These are phyloP conservation scores for Yarrowia porcina DNA, from an alignment of 805 yeast genomes.

Conservation along the genomic window DNA sequence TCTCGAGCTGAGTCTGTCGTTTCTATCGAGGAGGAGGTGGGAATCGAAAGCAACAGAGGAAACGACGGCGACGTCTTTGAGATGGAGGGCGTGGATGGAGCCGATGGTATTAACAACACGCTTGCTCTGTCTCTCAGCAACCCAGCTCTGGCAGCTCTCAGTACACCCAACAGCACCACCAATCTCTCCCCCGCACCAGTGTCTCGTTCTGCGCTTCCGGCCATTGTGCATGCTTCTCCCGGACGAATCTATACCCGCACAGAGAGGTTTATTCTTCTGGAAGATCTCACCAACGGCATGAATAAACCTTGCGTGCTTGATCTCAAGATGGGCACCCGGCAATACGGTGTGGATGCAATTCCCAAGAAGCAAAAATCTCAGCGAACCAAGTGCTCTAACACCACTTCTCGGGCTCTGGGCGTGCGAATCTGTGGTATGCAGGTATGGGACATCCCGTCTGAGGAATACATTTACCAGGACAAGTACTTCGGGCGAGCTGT, in stretches of 20 bases:
- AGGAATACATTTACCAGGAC: conserved; percentile 65
- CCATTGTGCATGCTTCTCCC: conserved; percentile 35
- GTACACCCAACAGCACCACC: conserved; percentile 11
- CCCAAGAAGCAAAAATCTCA: conserved; percentile 72
- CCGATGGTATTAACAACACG: not conserved
- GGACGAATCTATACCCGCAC: conserved; percentile 46
- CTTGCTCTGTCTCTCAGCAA: not conserved
- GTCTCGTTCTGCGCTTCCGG: conserved; percentile 17
- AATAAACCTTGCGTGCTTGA: conserved; percentile 86
- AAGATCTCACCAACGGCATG: conserved; percentile 85
- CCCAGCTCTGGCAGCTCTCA: conserved; percentile 10
- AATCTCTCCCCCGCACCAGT: conserved; percentile 14
- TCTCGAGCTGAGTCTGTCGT: conserved; percentile 10
- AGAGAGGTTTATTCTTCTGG: conserved; percentile 80
- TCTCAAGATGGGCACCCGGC: conserved; percentile 97
- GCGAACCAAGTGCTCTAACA: conserved; percentile 69
- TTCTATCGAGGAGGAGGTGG: conserved; percentile 15
- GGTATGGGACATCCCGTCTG: conserved; percentile 55
- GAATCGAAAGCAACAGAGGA: conserved; percentile 15
- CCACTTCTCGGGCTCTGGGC: conserved; percentile 80
- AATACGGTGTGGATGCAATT: conserved; percentile 92
- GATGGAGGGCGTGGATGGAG: conserved; percentile 13
- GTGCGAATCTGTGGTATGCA: conserved; percentile 95
- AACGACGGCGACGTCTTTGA: conserved; percentile 7
- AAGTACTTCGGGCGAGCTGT: conserved; percentile 89